Conservation (phyloP, 2,329 filamentous ascomycete species). For the Metarhizium rileyi region DNA sequence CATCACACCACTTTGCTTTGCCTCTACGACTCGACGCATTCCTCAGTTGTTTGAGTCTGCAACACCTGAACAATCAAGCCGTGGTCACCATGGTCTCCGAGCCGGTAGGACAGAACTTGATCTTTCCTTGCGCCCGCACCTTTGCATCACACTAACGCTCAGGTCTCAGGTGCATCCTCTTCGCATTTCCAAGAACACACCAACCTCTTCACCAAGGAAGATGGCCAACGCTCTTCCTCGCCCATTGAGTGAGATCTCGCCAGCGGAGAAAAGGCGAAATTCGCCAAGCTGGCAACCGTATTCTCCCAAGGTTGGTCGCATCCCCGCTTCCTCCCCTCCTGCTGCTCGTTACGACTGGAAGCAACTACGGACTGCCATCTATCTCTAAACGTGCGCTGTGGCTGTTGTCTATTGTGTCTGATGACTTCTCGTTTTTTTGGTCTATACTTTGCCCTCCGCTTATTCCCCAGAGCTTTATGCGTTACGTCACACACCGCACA, state of each 20-base stretch:
- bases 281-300: constrained; percentile 80
- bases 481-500: constrained; percentile 8
- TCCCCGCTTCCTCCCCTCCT: not conserved
- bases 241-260: constrained; percentile 81
- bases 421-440: not conserved
- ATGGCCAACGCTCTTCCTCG: constrained; percentile 52
- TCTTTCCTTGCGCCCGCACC: constrained; percentile 3
- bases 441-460: not conserved
- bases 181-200: constrained; percentile 64
- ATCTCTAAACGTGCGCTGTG: not conserved
- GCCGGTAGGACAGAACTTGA: constrained; percentile 23
- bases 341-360: not conserved
- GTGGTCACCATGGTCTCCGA: constrained; percentile 26
- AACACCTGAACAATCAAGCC: constrained; percentile 12
- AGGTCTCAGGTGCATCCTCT: constrained; percentile 58
- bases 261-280: constrained; percentile 77
- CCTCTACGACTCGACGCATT: constrained; percentile 19
- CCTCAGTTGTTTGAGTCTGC: constrained; percentile 12
- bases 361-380: not conserved
- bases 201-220: constrained; percentile 55
- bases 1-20: not conserved
- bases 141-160: constrained; percentile 6
- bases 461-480: not conserved
- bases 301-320: constrained; percentile 26
- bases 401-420: not conserved